A percentile compares a stretch with the other conserved stretches of the same genome.
phyloP scores from a whole-genome alignment of 2,329 filamentous ascomycete genomes.

The Aspergillus intermedius region DNA sequence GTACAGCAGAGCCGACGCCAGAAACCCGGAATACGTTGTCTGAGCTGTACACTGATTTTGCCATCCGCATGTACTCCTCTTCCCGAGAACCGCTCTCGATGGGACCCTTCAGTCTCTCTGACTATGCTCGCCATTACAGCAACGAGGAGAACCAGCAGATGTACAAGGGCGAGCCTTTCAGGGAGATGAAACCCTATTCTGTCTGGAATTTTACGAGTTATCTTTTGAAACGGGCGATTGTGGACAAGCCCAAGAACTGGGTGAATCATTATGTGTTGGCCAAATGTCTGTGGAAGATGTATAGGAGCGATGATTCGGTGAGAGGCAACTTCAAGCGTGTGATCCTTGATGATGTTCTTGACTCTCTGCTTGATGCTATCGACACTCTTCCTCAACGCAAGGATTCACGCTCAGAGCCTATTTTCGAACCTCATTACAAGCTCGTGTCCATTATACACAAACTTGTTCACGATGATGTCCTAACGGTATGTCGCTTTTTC shows the following conservation, averaged over 20 bases:
- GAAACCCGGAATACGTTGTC: slow-evolving; percentile 53
- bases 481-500: slow-evolving; percentile 32
- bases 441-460: slow-evolving; percentile 77
- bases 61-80: slow-evolving; percentile 61
- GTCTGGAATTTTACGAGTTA: slow-evolving; percentile 60
- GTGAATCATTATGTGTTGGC: slow-evolving; percentile 63
- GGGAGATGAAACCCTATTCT: slow-evolving; percentile 51
- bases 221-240: slow-evolving; percentile 55
- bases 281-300: slow-evolving; percentile 70
- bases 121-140: slow-evolving; percentile 57
- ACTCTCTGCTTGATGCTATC: slow-evolving; percentile 54
- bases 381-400: slow-evolving; percentile 55
- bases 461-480: slow-evolving; percentile 53
- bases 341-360: slow-evolving; percentile 46
- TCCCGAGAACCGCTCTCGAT: slow-evolving; percentile 62
- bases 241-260: slow-evolving; percentile 57
- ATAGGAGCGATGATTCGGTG: slow-evolving; percentile 40
- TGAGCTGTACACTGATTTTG: slow-evolving; percentile 64
- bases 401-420: slow-evolving; percentile 61
- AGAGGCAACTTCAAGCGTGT: slow-evolving; percentile 30
- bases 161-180: slow-evolving; percentile 53
- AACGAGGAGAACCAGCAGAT: slow-evolving; percentile 47
- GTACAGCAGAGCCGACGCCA: slow-evolving; percentile 48
- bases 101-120: slow-evolving; percentile 58
- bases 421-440: slow-evolving; percentile 90